Evolutionary conservation across 1,139 yeast species (phyloP).

Genomic region (Wickerhamomyces sp.): DNA sequence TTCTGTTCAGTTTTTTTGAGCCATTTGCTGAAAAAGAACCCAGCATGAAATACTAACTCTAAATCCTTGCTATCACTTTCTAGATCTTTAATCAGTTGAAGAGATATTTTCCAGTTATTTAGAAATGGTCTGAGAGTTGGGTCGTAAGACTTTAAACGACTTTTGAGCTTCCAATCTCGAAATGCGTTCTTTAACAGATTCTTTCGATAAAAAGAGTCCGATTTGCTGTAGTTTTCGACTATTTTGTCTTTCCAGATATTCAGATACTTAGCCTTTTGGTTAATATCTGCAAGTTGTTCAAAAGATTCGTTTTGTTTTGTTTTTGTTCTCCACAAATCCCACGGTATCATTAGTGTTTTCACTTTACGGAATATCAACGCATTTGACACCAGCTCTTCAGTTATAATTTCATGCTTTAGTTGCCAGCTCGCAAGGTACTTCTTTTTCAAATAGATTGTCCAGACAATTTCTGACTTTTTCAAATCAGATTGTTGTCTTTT

Average conservation of each 20-base stretch:
- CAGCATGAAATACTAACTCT: conserved; percentile 17
- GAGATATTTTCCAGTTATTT: conserved; percentile 12
- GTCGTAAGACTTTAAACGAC: not conserved
- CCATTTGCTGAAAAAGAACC: conserved; percentile 26
- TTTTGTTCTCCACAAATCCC: conserved; percentile 18
- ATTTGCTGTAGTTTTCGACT: conserved; percentile 1
- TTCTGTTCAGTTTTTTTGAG: conserved; percentile 1
- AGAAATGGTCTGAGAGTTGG: conserved; percentile 2
- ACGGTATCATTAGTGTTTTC: conserved; percentile 11
- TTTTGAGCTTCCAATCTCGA: conserved; percentile 15
- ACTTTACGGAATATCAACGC: conserved; percentile 15
- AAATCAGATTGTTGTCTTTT: conserved; percentile 14
- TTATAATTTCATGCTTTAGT: conserved; percentile 9
- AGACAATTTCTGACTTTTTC: conserved; percentile 10
- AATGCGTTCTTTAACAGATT: conserved; percentile 4
- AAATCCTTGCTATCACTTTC: conserved; percentile 14
- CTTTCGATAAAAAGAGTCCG: conserved; percentile 5
- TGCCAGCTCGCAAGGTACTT: conserved; percentile 12
- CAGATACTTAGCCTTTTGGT: conserved; percentile 20
- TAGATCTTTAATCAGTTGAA: conserved; percentile 3
- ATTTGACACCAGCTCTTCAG: conserved; percentile 16
- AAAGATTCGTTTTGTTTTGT: conserved; percentile 12
- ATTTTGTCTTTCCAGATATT: conserved; percentile 14
- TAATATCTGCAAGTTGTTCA: conserved; percentile 34
- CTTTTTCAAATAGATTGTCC: conserved; percentile 13